Conservation (phyloP, 768 basidiomycete genomes). For the Russula earlei region DNA sequence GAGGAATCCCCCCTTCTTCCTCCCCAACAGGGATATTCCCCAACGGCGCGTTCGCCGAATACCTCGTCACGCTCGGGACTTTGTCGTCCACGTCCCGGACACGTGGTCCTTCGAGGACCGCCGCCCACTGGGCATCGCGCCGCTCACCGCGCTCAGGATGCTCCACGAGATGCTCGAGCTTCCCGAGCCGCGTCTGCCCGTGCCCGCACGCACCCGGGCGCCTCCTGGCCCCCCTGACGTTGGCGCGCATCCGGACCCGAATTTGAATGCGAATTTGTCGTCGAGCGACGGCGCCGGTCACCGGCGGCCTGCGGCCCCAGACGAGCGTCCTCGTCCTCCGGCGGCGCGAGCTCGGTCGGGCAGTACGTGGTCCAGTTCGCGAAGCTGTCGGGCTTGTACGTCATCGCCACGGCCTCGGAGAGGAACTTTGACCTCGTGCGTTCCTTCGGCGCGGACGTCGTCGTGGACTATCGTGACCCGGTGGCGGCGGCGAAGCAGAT, state of each 20-base stretch:
- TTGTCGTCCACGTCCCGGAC: constrained; percentile 17
- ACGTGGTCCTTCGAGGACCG: constrained; percentile 17
- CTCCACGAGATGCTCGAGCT: constrained; percentile 12
- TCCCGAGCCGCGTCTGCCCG: too few species aligned
- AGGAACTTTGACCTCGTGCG: constrained; percentile 30
- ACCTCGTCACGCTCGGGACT: constrained; percentile 21
- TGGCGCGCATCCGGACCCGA: too few species aligned
- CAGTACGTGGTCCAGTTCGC: constrained; percentile 26
- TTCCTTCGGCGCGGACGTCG: constrained; percentile 30
- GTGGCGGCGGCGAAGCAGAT: constrained; percentile 10
- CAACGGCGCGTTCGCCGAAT: constrained; percentile 25
- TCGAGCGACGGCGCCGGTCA: too few species aligned
- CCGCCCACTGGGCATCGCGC: constrained; percentile 13
- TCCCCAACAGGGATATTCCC: constrained; percentile 9
- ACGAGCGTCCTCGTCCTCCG: constrained; percentile 23
- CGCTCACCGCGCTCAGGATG: constrained; percentile 11
- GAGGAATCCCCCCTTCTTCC: too few species aligned
- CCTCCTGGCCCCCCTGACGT: too few species aligned
- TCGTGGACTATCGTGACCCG: constrained; percentile 23
- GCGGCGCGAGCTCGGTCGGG: constrained; percentile 30
- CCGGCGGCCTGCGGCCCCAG: too few species aligned
- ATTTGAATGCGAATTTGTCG: too few species aligned
- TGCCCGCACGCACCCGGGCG: too few species aligned
- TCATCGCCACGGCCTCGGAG: constrained; percentile 29
- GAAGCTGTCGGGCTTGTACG: constrained; percentile 26